phyloP scores from a whole-genome alignment of 1,139 yeast species.

The Geotrichum europaeum region DNA sequence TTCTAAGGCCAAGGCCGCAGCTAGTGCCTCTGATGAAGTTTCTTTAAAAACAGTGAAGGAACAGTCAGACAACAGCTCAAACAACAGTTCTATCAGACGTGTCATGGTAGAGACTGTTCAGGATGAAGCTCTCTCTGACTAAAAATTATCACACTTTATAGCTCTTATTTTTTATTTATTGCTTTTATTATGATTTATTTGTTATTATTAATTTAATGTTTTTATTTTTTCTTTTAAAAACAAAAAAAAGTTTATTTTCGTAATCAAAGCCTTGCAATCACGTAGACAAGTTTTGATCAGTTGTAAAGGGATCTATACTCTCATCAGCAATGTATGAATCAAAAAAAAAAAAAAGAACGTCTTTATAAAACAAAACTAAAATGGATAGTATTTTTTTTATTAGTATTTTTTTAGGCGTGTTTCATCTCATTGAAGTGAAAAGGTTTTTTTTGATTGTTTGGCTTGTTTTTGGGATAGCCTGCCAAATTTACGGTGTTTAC shows the following conservation, averaged over 20 bases:
- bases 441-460: neutral
- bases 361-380: too few relatives aligned
- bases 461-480: neutral
- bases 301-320: too few relatives aligned
- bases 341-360: too few relatives aligned
- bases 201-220: neutral
- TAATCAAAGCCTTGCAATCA: too few relatives aligned
- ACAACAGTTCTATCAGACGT: slow-evolving; percentile 2
- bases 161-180: neutral
- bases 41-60: neutral
- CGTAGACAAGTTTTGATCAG: too few relatives aligned
- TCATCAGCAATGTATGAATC: too few relatives aligned
- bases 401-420: neutral
- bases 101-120: slow-evolving; percentile 5
- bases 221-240: too few relatives aligned
- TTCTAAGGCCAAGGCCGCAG: neutral
- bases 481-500: neutral
- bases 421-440: neutral
- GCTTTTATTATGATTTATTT: neutral
- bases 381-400: too few relatives aligned
- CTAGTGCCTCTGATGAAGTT: neutral
- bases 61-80: neutral
- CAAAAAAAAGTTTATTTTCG: too few relatives aligned
- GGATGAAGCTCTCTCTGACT: slow-evolving; percentile 6
- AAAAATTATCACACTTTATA: neutral